These are phyloP conservation scores for Cutaneotrichosporon spelunceum DNA, from an alignment of 1,284 basidiomycete species.

Conservation along the genomic window DNA sequence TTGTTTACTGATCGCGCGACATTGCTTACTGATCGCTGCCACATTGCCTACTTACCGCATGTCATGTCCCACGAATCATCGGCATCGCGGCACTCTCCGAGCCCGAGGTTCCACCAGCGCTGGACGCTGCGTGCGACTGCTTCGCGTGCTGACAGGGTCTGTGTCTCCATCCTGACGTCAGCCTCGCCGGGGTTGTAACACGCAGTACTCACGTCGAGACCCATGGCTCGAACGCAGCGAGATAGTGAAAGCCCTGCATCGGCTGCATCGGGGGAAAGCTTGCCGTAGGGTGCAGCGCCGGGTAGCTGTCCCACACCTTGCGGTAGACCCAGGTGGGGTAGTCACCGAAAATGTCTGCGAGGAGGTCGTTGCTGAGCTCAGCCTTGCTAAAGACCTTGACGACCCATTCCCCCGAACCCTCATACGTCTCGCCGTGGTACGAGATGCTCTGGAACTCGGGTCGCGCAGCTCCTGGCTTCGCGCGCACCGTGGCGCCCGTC, in stretches of 20 bases:
- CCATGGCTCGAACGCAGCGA: slow-evolving; percentile 81
- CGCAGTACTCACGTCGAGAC: slow-evolving; percentile 54
- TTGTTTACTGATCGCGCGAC: no score
- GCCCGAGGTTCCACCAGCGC: slow-evolving; percentile 58
- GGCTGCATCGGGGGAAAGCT: slow-evolving; percentile 72
- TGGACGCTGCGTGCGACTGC: slow-evolving; percentile 70
- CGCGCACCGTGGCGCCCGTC: slow-evolving; percentile 58
- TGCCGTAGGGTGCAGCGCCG: slow-evolving; percentile 61
- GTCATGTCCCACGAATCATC: slow-evolving; percentile 47
- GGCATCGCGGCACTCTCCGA: slow-evolving; percentile 43
- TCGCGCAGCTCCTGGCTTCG: slow-evolving; percentile 52
- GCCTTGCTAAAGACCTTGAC: slow-evolving; percentile 84
- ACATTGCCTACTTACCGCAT: slow-evolving; percentile 31
- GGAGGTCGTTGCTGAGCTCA: slow-evolving; percentile 64
- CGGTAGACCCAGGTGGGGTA: slow-evolving; percentile 76
- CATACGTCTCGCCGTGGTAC: slow-evolving; percentile 67
- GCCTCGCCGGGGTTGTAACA: slow-evolving; percentile 35
- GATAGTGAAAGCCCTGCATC: slow-evolving; percentile 73
- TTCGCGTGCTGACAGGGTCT: slow-evolving; percentile 78
- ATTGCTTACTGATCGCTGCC: slow-evolving; percentile 13
- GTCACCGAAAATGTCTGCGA: slow-evolving; percentile 58
- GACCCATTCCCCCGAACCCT: slow-evolving; percentile 58
- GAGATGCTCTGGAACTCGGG: slow-evolving; percentile 85
- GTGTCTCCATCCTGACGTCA: slow-evolving; percentile 74
- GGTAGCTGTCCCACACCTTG: slow-evolving; percentile 62